Percentiles rank a stretch among this genome's conserved stretches.
These are phyloP conservation scores for Diplodia intermedia DNA, from an alignment of 2,329 filamentous ascomycete species.

Conservation along the genomic window DNA sequence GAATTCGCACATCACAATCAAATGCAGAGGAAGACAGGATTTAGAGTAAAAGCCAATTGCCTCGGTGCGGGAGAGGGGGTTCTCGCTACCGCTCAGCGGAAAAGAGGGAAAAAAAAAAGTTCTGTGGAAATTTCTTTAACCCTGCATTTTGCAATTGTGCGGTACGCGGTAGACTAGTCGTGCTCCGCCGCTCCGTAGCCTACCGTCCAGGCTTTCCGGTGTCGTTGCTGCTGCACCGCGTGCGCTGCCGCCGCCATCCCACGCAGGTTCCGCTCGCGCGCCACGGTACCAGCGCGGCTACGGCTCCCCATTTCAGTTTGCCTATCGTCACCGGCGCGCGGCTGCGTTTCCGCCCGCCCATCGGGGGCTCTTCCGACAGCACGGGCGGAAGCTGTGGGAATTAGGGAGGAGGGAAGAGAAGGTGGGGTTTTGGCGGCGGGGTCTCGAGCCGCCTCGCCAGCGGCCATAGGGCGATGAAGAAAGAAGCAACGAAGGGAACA, in stretches of 20 bases:
- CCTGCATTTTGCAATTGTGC: not conserved
- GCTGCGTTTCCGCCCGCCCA: not conserved
- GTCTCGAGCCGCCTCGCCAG: not conserved
- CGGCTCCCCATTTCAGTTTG: conserved; percentile 2
- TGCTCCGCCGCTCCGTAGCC: not conserved
- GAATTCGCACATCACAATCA: not conserved
- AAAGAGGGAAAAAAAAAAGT: not conserved
- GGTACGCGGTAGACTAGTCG: conserved; percentile 1
- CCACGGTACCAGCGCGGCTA: not conserved
- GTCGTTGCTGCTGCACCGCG: not conserved
- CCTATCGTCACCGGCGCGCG: not conserved
- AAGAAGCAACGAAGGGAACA: not conserved
- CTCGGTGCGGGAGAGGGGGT: not conserved
- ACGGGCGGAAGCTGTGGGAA: too few relatives aligned
- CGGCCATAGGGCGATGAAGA: not conserved
- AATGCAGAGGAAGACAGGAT: not conserved
- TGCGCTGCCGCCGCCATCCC: not conserved
- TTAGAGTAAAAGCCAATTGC: not conserved
- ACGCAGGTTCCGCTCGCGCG: not conserved
- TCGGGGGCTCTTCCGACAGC: not conserved
- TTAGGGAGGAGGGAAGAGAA: not conserved
- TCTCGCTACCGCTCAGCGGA: not conserved
- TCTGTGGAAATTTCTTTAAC: not conserved
- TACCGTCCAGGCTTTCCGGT: not conserved
- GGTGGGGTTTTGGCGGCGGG: not conserved